phyloP scores from a whole-genome alignment of 129 eudicot species.

The Chrysanthemum makinoi region DNA sequence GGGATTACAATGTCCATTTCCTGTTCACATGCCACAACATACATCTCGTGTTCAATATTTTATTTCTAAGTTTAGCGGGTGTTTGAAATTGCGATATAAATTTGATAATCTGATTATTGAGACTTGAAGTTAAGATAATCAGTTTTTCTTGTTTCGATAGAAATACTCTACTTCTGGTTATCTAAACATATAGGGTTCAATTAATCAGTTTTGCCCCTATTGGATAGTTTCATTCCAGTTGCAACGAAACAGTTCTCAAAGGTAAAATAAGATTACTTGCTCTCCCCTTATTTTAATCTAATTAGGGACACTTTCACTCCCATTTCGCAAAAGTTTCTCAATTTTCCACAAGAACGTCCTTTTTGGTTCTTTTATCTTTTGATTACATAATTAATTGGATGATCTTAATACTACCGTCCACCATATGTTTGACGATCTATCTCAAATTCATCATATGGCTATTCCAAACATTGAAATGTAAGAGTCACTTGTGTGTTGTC shows the following conservation, averaged over 20 bases:
- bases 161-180: neutral
- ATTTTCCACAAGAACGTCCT: no score
- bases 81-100: neutral
- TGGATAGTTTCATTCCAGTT: no score
- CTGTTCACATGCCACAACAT: slow-evolving; percentile 36
- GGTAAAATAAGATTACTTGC: no score
- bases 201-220: no score
- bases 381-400: neutral
- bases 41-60: slow-evolving; percentile 2
- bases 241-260: no score
- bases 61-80: neutral
- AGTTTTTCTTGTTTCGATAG: neutral
- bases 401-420: neutral
- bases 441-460: no score
- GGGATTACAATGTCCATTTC: slow-evolving; percentile 67
- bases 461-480: neutral
- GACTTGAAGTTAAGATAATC: neutral
- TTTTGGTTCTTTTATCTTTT: no score
- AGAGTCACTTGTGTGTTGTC: neutral
- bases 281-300: no score
- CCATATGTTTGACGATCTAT: neutral
- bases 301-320: no score
- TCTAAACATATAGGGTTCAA: neutral
- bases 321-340: no score
- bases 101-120: neutral